These are phyloP conservation scores for Dillenia turbinata DNA, from an alignment of 164 flowering plant genomes.

Conservation along the genomic window DNA sequence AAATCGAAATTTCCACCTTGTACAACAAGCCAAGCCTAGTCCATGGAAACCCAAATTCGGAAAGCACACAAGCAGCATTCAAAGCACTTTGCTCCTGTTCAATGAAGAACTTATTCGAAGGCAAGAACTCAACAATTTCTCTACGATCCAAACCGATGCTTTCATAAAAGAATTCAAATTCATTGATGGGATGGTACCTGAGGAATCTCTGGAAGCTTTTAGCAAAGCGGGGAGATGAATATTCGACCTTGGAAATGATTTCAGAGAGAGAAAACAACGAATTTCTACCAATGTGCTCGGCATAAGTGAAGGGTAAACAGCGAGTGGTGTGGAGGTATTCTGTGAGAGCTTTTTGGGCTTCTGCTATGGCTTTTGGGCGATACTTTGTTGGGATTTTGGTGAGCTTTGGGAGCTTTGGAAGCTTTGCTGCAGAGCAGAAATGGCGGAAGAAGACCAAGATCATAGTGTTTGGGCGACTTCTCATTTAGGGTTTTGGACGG, in stretches of 20 bases:
- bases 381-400: conserved; percentile 25
- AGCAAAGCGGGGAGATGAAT: conserved; percentile 23
- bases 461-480: no score
- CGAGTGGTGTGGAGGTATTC: conserved; percentile 71
- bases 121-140: conserved; percentile 30
- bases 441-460: conserved; percentile 16
- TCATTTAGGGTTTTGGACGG: no score
- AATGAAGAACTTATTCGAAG: conserved; percentile 39
- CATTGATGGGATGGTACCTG: conserved; percentile 71
- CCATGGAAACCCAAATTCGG: conserved; percentile 67
- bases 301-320: conserved; percentile 41
- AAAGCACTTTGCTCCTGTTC: conserved; percentile 31
- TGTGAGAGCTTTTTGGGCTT: conserved; percentile 51
- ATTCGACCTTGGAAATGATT: conserved; percentile 32
- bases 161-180: conserved; percentile 64
- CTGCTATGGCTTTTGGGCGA: conserved; percentile 25
- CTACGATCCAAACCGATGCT: conserved; percentile 50
- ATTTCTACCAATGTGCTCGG: conserved; percentile 57
- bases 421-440: conserved; percentile 10
- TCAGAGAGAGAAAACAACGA: conserved; percentile 31
- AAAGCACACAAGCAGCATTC: conserved; percentile 36
- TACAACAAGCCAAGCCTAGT: conserved; percentile 51
- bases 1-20: conserved; percentile 39
- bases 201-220: conserved; percentile 34
- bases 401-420: conserved; percentile 16